phyloP scores from a whole-genome alignment of 768 basidiomycete species.

The Leccinum incarnatum region DNA sequence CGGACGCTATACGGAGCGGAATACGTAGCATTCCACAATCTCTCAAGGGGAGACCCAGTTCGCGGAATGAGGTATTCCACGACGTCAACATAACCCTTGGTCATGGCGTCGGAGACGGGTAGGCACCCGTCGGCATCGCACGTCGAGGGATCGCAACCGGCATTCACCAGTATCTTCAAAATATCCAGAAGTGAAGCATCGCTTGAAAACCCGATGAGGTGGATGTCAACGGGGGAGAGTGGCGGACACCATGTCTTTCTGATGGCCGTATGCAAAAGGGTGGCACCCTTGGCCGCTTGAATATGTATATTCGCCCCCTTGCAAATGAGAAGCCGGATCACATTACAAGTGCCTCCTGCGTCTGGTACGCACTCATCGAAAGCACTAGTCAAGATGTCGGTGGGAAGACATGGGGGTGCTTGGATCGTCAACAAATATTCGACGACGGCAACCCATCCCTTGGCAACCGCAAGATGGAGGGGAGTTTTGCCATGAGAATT shows the following conservation, averaged over 20 bases:
- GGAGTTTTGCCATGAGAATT: neutral
- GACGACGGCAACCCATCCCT: neutral
- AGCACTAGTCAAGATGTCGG: neutral
- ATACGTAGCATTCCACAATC: neutral
- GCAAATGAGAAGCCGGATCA: neutral
- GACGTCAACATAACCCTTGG: neutral
- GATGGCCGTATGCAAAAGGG: constrained; percentile 1
- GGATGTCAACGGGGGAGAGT: neutral
- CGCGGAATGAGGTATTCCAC: neutral
- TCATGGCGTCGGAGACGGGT: neutral
- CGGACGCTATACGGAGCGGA: neutral
- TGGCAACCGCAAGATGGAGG: constrained; percentile 1
- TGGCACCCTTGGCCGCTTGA: neutral
- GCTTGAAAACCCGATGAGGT: neutral
- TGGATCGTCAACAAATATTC: neutral
- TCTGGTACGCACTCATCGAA: neutral
- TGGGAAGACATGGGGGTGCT: neutral
- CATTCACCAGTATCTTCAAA: neutral
- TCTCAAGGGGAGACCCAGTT: neutral
- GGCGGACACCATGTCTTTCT: neutral
- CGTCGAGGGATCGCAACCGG: constrained; percentile 3
- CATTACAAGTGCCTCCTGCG: neutral
- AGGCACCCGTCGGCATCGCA: neutral
- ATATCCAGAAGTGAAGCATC: neutral
- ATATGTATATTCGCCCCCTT: neutral